Evolutionary conservation across 2,329 filamentous ascomycete species (phyloP).

Genomic region (Drechslera avenae): DNA sequence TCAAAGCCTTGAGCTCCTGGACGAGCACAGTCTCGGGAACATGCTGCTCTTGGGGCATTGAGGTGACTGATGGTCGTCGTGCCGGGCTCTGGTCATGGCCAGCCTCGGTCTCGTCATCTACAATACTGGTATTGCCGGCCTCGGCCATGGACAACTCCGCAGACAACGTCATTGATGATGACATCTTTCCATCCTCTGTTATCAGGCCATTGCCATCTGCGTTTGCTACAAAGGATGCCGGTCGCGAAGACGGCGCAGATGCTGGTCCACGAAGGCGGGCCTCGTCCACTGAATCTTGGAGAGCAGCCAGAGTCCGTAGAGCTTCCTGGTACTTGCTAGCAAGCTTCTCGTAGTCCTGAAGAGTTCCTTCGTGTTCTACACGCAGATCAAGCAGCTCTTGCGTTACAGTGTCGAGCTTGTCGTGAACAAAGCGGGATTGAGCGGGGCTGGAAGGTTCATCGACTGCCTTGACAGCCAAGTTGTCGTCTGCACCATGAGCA

Average conservation of each 20-base stretch:
- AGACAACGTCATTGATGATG: conserved; percentile 88
- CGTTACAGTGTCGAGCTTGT: conserved; percentile 89
- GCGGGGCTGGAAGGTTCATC: conserved; percentile 70
- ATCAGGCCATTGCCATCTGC: conserved; percentile 71
- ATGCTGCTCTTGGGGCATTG: conserved; percentile 21
- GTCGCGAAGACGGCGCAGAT: conserved; percentile 63
- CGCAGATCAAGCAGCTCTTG: conserved; percentile 90
- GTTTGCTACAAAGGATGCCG: conserved; percentile 85
- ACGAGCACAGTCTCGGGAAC: conserved; percentile 22
- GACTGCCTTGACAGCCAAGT: conserved; percentile 19
- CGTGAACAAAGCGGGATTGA: conserved; percentile 83
- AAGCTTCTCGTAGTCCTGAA: conserved; percentile 80
- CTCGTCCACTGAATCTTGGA: conserved; percentile 86
- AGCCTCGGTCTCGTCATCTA: conserved; percentile 53
- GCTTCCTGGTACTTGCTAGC: conserved; percentile 91
- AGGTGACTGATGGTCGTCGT: conserved; percentile 28
- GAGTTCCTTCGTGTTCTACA: conserved; percentile 83
- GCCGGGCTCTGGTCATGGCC: conserved; percentile 66
- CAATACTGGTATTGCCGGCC: conserved; percentile 54
- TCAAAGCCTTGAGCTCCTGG: conserved; percentile 74
- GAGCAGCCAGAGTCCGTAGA: conserved; percentile 76
- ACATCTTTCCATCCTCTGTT: conserved; percentile 68
- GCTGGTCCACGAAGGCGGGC: conserved; percentile 63
- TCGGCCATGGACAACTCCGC: conserved; percentile 91
- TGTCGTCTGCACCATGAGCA: conserved; percentile 14